Evolutionary conservation across 768 basidiomycete genomes (phyloP).

Genomic region (Boletus patriciae): DNA sequence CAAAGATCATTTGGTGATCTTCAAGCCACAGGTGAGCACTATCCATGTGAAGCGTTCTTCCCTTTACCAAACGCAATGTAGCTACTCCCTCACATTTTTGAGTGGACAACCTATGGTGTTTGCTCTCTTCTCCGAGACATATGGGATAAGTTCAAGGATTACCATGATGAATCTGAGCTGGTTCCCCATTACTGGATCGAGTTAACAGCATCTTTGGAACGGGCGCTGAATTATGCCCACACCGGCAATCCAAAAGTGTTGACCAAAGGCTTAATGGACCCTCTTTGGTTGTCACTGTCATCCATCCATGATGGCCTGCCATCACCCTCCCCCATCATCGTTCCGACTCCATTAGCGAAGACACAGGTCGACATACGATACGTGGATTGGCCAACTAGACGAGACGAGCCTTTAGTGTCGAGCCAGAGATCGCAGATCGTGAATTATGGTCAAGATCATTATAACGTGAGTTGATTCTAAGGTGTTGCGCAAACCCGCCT

Average conservation of each 20-base stretch:
- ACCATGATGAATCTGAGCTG: too few relatives aligned
- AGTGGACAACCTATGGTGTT: background rate
- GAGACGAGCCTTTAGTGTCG: too few relatives aligned
- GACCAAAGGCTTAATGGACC: background rate
- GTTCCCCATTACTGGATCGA: background rate
- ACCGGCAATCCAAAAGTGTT: background rate
- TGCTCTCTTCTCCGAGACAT: background rate
- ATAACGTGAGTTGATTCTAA: too few relatives aligned
- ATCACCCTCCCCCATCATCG: too few relatives aligned
- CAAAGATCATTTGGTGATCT: background rate
- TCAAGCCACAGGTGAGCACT: background rate
- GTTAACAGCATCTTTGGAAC: background rate
- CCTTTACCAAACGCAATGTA: too few relatives aligned
- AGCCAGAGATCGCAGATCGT: too few relatives aligned
- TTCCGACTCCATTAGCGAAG: too few relatives aligned
- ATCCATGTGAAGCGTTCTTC: too few relatives aligned
- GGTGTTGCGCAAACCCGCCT: too few relatives aligned
- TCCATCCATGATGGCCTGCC: background rate
- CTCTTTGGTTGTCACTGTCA: background rate
- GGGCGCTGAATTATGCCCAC: background rate
- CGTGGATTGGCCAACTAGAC: too few relatives aligned
- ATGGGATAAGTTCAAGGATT: background rate
- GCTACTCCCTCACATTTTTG: background rate
- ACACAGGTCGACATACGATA: too few relatives aligned
- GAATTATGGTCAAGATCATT: too few relatives aligned